Percentiles rank a stretch among this genome's conserved stretches.
phyloP scores from a whole-genome alignment of 441 rosid genomes.

The Mallotus repandus region DNA sequence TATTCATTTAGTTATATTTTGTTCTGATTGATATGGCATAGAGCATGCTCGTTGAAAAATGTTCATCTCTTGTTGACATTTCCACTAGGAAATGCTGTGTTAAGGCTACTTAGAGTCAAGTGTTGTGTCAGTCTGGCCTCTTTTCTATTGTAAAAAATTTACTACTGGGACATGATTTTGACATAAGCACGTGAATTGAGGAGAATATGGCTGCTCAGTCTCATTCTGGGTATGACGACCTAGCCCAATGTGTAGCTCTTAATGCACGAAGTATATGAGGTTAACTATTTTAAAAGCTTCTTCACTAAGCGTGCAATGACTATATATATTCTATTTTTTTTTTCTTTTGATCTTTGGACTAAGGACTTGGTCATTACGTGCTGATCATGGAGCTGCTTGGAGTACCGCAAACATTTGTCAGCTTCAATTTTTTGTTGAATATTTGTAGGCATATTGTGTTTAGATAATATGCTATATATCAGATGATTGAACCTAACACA shows the following conservation, averaged over 20 bases:
- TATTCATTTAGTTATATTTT: background rate
- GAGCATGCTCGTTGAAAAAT: slow-evolving; percentile 1
- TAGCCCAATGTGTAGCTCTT: background rate
- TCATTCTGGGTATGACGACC: background rate
- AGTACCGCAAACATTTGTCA: background rate
- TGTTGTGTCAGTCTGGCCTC: background rate
- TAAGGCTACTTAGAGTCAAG: background rate
- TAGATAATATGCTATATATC: background rate
- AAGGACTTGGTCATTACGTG: background rate
- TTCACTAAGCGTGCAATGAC: background rate
- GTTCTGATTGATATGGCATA: background rate
- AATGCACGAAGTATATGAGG: background rate
- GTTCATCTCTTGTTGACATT: slow-evolving; percentile 9
- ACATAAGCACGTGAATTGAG: background rate
- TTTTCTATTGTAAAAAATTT: background rate
- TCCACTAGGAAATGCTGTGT: background rate
- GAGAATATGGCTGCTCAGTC: background rate
- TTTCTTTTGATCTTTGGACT: background rate
- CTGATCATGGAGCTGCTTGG: background rate
- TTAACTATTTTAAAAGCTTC: background rate
- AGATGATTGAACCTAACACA: background rate
- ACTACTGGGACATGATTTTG: background rate
- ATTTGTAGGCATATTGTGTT: background rate
- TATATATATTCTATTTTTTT: background rate
- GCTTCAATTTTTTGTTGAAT: too few species aligned